Evolutionary conservation across 306 rosid species (phyloP).

Genomic region (Purshia tridentata): DNA sequence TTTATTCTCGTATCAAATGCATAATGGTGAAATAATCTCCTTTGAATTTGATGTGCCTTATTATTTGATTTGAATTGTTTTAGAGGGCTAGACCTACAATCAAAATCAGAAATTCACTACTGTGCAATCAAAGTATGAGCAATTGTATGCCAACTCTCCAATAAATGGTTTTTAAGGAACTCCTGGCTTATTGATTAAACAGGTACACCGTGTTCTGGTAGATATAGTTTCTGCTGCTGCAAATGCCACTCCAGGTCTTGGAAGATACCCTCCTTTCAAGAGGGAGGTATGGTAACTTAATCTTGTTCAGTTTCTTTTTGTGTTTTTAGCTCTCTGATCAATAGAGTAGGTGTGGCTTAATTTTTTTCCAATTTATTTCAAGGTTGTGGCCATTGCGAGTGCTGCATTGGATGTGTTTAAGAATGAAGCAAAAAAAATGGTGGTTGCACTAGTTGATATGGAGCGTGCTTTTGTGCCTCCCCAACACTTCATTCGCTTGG

Average conservation of each 20-base stretch:
- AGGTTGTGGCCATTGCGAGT: conserved; percentile 90
- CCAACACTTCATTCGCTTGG: conserved; percentile 92
- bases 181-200: conserved; percentile 29
- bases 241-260: conserved; percentile 94
- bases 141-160: conserved; percentile 5
- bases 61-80: neutral
- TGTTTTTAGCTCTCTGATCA: neutral
- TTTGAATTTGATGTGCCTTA: neutral
- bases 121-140: neutral
- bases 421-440: conserved; percentile 93
- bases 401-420: conserved; percentile 83
- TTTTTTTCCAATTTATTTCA: conserved; percentile 13
- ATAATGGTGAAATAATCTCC: no score
- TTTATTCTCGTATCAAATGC: neutral
- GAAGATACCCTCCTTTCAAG: conserved; percentile 97
- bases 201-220: conserved; percentile 90
- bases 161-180: conserved; percentile 10
- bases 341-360: conserved; percentile 8
- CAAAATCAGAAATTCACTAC: neutral
- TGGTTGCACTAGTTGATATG: conserved; percentile 96
- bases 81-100: neutral
- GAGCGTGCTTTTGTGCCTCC: conserved; percentile 99
- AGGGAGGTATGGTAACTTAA: conserved; percentile 69
- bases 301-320: neutral
- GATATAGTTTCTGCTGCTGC: conserved; percentile 91